Evolutionary conservation across 2,329 filamentous ascomycete species (phyloP).

Genomic region (Myriosclerotinia duriaeana): DNA sequence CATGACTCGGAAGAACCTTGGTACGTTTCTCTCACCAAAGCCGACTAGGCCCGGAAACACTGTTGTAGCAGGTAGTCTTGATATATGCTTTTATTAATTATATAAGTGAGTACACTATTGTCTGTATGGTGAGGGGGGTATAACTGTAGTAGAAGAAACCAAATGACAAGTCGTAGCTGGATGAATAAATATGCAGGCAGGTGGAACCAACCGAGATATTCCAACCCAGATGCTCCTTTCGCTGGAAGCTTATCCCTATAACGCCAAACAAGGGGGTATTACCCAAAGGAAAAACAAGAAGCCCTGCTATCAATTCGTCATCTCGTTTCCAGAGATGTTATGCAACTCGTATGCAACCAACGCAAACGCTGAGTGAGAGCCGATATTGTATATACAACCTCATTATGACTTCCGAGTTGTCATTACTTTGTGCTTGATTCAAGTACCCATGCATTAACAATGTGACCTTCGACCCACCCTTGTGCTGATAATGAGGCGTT

Average conservation of each 20-base stretch:
- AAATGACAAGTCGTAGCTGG: not conserved
- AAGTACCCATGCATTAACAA: slow-evolving; percentile 62
- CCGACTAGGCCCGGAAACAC: not conserved
- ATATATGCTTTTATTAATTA: not conserved
- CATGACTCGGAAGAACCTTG: not conserved
- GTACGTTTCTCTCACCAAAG: not conserved
- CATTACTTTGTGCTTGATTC: not conserved
- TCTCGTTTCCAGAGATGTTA: not conserved
- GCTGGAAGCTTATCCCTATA: slow-evolving; percentile 3
- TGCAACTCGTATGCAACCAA: slow-evolving; percentile 4
- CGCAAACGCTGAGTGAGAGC: not conserved
- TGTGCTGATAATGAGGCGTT: slow-evolving; percentile 62
- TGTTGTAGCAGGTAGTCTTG: not conserved
- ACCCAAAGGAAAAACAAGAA: slow-evolving; percentile 2
- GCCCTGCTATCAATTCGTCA: not conserved
- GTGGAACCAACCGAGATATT: not conserved
- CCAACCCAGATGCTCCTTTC: not conserved
- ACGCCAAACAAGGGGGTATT: slow-evolving; percentile 17
- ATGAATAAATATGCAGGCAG: slow-evolving; percentile 8
- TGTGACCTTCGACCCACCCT: slow-evolving; percentile 72
- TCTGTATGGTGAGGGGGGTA: slow-evolving; percentile 4
- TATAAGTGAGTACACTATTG: not conserved
- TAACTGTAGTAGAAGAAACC: not conserved
- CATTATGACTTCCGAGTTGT: not conserved
- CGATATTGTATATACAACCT: slow-evolving; percentile 13